A percentile compares a stretch with the other conserved stretches of the same genome.
phyloP scores from a whole-genome alignment of 192 early-diverging fungal species.

The Lunasporangiospora selenospora region DNA sequence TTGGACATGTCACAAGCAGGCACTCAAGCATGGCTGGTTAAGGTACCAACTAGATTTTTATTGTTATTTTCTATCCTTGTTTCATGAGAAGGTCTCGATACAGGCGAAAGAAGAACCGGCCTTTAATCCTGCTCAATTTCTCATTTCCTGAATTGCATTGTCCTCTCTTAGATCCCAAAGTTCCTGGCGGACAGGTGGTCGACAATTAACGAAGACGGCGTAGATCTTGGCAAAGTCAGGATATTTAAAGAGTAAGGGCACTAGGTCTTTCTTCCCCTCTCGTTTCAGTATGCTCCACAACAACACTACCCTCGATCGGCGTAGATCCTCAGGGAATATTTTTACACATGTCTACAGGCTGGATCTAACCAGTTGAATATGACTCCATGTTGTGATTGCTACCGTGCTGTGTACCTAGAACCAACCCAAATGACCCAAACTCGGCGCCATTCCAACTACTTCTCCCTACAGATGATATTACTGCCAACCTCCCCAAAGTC shows the following conservation, averaged over 20 bases:
- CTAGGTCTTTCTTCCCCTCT: background rate
- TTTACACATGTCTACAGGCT: background rate
- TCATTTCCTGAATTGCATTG: background rate
- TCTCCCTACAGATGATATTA: slow-evolving; percentile 66
- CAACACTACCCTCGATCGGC: background rate
- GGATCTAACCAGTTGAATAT: background rate
- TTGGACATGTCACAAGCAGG: slow-evolving; percentile 68
- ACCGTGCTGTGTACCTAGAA: background rate
- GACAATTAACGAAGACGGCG: slow-evolving; percentile 63
- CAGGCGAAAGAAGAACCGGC: background rate
- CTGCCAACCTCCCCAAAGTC: slow-evolving; percentile 77
- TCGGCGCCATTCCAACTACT: slow-evolving; percentile 68
- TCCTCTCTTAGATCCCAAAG: slow-evolving; percentile 68
- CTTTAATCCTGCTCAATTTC: background rate
- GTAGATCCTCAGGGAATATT: background rate
- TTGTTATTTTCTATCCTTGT: background rate
- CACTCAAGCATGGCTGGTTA: slow-evolving; percentile 92
- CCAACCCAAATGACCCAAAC: slow-evolving; percentile 48
- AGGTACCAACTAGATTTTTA: slow-evolving; percentile 50
- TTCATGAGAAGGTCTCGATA: background rate
- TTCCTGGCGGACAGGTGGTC: slow-evolving; percentile 91
- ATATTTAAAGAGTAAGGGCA: slow-evolving; percentile 65
- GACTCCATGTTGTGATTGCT: background rate
- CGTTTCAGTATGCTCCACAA: background rate
- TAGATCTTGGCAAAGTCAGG: slow-evolving; percentile 81